Evolutionary conservation across 352 stramenopile genomes (phyloP).

Genomic region (Phytophthora sansomeana): DNA sequence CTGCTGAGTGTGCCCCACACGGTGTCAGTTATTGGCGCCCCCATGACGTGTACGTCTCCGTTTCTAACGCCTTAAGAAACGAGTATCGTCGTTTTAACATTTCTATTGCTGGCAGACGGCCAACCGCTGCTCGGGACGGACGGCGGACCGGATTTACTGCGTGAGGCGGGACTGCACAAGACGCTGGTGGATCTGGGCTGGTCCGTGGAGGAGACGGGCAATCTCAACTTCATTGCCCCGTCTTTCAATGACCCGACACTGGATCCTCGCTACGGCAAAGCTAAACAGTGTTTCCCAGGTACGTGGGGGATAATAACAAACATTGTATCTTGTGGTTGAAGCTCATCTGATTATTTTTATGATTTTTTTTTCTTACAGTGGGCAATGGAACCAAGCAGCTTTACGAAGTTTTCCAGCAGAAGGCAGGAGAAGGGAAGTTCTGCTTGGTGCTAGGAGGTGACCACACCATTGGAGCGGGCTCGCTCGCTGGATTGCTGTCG

Average conservation of each 20-base stretch:
- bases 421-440: conserved; percentile 92
- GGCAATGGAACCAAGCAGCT: conserved; percentile 86
- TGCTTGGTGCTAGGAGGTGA: conserved; percentile 96
- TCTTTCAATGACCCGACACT: conserved; percentile 60
- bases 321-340: background rate
- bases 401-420: conserved; percentile 87
- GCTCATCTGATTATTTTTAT: background rate
- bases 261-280: conserved; percentile 71
- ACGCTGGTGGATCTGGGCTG: conserved; percentile 81
- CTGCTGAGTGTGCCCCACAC: conserved; percentile 69
- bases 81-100: background rate
- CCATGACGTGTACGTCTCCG: conserved; percentile 79
- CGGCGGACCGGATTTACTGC: conserved; percentile 73
- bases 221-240: conserved; percentile 74
- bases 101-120: conserved; percentile 53
- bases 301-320: background rate
- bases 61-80: background rate
- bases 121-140: conserved; percentile 86
- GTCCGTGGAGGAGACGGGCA: conserved; percentile 88
- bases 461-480: conserved; percentile 96
- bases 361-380: conserved; percentile 51
- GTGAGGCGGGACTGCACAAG: conserved; percentile 84
- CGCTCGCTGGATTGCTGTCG: conserved; percentile 92
- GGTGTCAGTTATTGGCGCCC: conserved; percentile 84
- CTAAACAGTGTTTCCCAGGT: conserved; percentile 85